A percentile compares a stretch with the other conserved stretches of the same genome.
phyloP scores from a whole-genome alignment of 2,329 filamentous ascomycete species.

The Phyllosticta citrichinensis region DNA sequence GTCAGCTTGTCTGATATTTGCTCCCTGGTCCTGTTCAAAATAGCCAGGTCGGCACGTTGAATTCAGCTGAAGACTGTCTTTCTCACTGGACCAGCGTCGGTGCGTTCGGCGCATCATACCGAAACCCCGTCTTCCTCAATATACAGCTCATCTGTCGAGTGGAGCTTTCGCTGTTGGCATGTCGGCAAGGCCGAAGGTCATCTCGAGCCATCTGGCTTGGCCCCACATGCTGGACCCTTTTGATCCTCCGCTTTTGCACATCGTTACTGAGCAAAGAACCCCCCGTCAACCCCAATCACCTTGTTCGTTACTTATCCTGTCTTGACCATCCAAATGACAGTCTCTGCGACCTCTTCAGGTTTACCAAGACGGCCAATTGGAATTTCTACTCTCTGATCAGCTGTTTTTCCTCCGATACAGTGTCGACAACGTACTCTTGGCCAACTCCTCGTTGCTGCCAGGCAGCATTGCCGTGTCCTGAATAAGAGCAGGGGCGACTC shows the following conservation, averaged over 20 bases:
- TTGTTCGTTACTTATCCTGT: conserved; percentile 40
- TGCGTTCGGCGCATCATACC: too few species aligned
- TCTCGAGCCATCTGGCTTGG: background rate
- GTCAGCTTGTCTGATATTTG: background rate
- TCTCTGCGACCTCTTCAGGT: conserved; percentile 39
- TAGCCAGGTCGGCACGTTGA: too few species aligned
- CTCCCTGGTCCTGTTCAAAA: background rate
- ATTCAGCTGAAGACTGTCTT: too few species aligned
- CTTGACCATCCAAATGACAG: conserved; percentile 38
- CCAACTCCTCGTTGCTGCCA: conserved; percentile 24
- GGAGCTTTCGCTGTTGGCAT: background rate
- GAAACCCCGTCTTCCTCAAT: background rate
- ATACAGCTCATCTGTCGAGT: background rate
- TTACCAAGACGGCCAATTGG: conserved; percentile 36
- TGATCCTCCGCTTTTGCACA: background rate
- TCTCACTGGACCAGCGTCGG: too few species aligned
- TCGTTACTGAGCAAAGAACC: conserved; percentile 17
- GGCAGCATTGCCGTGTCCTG: conserved; percentile 37
- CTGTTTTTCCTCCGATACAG: background rate
- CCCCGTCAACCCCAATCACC: conserved; percentile 19
- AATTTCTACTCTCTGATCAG: conserved; percentile 21
- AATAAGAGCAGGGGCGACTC: conserved; percentile 39
- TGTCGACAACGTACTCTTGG: conserved; percentile 20
- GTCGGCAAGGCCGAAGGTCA: background rate
- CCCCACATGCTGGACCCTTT: background rate